Percentiles rank a stretch among this genome's conserved stretches.
These are phyloP conservation scores for Halophytophthora polymorphica DNA, from an alignment of 352 stramenopile genomes.

Conservation along the genomic window DNA sequence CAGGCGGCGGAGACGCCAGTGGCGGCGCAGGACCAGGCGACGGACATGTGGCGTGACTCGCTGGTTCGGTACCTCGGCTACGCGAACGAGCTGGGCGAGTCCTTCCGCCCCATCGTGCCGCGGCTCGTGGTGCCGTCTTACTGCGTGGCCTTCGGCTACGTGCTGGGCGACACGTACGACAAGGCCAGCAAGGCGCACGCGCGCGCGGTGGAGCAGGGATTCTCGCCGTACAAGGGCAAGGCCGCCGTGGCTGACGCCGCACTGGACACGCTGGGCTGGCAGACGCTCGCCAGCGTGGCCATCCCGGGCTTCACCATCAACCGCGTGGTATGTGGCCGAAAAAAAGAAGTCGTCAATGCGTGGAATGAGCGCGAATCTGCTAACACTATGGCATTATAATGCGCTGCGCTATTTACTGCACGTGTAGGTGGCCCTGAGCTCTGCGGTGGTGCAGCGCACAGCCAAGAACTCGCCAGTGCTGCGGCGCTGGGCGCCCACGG, in stretches of 20 bases:
- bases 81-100: slow-evolving; percentile 87
- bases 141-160: slow-evolving; percentile 78
- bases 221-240: slow-evolving; percentile 27
- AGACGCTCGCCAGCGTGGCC: slow-evolving; percentile 73
- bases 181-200: slow-evolving; percentile 49
- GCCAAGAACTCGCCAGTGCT: slow-evolving; percentile 43
- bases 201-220: slow-evolving; percentile 22
- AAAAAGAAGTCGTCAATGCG: background rate
- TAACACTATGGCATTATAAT: too few species aligned
- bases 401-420: too few species aligned
- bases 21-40: too few species aligned
- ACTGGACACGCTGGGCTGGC: slow-evolving; percentile 83
- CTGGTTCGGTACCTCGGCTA: slow-evolving; percentile 88
- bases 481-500: slow-evolving; percentile 64
- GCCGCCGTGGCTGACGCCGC: slow-evolving; percentile 34
- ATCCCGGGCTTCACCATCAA: slow-evolving; percentile 89
- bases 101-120: slow-evolving; percentile 77
- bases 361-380: too few species aligned
- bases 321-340: slow-evolving; percentile 34
- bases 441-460: slow-evolving; percentile 28
- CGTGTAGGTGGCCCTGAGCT: slow-evolving; percentile 41
- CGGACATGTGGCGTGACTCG: slow-evolving; percentile 83
- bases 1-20: too few species aligned
- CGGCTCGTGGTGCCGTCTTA: slow-evolving; percentile 75
- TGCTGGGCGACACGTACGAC: slow-evolving; percentile 81